phyloP scores from a whole-genome alignment of 2,329 filamentous ascomycete species.

The Xylariaceae sp. region DNA sequence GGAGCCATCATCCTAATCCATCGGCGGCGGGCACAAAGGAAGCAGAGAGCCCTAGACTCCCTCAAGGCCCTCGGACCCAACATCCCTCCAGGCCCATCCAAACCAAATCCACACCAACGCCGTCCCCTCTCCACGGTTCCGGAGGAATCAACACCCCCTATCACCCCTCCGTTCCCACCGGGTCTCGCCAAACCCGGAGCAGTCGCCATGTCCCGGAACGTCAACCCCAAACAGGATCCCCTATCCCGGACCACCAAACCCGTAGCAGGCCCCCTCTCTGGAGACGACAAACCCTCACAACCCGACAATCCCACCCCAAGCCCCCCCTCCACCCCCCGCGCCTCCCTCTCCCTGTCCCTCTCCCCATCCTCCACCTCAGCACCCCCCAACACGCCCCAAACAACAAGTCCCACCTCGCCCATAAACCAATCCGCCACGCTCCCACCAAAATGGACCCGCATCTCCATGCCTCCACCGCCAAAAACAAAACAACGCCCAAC shows the following conservation, averaged over 20 bases:
- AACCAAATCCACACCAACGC: neutral
- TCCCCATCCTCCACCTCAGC: neutral
- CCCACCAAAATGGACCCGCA: constrained; percentile 9
- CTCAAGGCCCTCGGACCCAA: neutral
- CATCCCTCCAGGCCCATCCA: neutral
- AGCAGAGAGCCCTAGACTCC: neutral
- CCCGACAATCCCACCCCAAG: no score
- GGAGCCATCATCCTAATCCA: neutral
- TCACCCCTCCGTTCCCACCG: neutral
- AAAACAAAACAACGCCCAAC: neutral
- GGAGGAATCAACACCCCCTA: constrained; percentile 17
- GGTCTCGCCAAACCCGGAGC: no score
- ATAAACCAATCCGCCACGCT: constrained; percentile 12
- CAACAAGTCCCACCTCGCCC: neutral
- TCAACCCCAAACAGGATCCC: no score
- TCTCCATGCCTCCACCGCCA: constrained; percentile 10
- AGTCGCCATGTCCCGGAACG: no score
- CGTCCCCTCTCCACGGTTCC: constrained; percentile 23
- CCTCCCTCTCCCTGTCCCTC: no score
- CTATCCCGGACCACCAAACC: no score
- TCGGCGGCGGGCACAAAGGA: neutral
- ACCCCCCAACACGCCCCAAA: neutral
- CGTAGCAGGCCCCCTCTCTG: no score
- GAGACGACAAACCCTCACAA: no score
- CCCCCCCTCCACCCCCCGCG: no score